Percentiles rank a stretch among this genome's conserved stretches.
Conservation (phyloP, 805 yeast genomes). For the Schwanniomyces pseudopolymorphus region DNA sequence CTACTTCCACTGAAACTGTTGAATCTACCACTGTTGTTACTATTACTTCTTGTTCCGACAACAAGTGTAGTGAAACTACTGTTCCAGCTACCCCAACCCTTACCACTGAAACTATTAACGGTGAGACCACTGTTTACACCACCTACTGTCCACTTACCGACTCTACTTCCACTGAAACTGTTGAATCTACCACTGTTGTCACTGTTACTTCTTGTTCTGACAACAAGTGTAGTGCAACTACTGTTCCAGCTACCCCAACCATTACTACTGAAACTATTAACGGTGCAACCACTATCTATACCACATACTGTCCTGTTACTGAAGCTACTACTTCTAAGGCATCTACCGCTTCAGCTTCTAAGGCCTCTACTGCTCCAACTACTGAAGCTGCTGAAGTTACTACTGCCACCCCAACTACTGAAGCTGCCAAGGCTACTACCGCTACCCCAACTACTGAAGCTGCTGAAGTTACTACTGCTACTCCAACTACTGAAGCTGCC, state of each 20-base stretch:
- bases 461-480: slow-evolving; percentile 25
- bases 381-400: slow-evolving; percentile 19
- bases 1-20: slow-evolving; percentile 25
- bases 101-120: slow-evolving; percentile 24
- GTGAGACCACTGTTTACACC: slow-evolving; percentile 31
- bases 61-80: slow-evolving; percentile 28
- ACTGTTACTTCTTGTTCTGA: slow-evolving; percentile 18
- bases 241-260: slow-evolving; percentile 34
- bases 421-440: slow-evolving; percentile 15
- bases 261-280: slow-evolving; percentile 15
- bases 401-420: slow-evolving; percentile 25
- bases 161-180: slow-evolving; percentile 21
- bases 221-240: slow-evolving; percentile 23
- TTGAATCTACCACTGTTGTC: slow-evolving; percentile 11
- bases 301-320: slow-evolving; percentile 15
- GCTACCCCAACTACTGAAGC: slow-evolving; percentile 16
- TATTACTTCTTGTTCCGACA: slow-evolving; percentile 34
- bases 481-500: slow-evolving; percentile 20
- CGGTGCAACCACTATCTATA: slow-evolving; percentile 8
- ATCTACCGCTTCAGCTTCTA: slow-evolving; percentile 24
- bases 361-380: slow-evolving; percentile 18
- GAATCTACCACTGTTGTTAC: slow-evolving; percentile 28
- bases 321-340: slow-evolving; percentile 21
- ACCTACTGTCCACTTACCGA: slow-evolving; percentile 35
- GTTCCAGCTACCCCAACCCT: slow-evolving; percentile 28